Evolutionary conservation across 2,329 filamentous ascomycete species (phyloP).

Genomic region (Phaeosphaeria sp.): DNA sequence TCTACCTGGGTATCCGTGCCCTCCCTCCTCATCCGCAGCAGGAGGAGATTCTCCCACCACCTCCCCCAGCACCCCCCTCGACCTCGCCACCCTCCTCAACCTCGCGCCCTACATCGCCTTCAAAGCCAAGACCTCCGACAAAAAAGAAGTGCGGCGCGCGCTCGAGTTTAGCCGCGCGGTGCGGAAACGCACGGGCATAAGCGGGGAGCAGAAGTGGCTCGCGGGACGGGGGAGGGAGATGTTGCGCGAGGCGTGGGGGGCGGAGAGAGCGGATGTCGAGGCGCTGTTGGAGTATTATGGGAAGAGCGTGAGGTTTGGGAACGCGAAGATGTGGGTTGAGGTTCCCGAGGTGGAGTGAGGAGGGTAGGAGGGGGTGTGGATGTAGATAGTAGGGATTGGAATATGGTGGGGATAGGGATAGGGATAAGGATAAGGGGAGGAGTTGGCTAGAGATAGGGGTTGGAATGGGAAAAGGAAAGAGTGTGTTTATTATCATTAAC

Average conservation of each 20-base stretch:
- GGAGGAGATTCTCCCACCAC: background rate
- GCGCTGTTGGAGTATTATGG: conserved; percentile 31
- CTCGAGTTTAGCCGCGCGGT: conserved; percentile 30
- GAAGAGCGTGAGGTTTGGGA: conserved; percentile 30
- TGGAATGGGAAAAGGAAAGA: too few relatives aligned
- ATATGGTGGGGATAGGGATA: too few relatives aligned
- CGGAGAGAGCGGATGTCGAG: conserved; percentile 19
- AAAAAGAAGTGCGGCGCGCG: conserved; percentile 29
- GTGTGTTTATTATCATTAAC: too few relatives aligned
- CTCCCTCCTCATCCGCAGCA: background rate
- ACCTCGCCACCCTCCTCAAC: conserved; percentile 34
- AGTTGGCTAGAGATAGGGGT: too few relatives aligned
- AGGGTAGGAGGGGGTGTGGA: background rate
- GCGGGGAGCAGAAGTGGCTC: conserved; percentile 27
- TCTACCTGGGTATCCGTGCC: conserved; percentile 14
- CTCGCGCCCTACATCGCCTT: conserved; percentile 25
- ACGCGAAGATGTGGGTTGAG: conserved; percentile 16
- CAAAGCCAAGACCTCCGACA: conserved; percentile 25
- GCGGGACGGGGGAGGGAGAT: conserved; percentile 9
- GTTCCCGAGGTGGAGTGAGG: conserved; percentile 2
- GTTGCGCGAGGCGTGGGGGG: conserved; percentile 23
- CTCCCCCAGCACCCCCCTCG: conserved; percentile 17
- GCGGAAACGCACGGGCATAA: conserved; percentile 22
- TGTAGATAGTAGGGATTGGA: too few relatives aligned
- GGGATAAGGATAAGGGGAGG: too few relatives aligned